Evolutionary conservation across 495 filamentous ascomycete species (phyloP).

Genomic region (Penicillium ucsense): DNA sequence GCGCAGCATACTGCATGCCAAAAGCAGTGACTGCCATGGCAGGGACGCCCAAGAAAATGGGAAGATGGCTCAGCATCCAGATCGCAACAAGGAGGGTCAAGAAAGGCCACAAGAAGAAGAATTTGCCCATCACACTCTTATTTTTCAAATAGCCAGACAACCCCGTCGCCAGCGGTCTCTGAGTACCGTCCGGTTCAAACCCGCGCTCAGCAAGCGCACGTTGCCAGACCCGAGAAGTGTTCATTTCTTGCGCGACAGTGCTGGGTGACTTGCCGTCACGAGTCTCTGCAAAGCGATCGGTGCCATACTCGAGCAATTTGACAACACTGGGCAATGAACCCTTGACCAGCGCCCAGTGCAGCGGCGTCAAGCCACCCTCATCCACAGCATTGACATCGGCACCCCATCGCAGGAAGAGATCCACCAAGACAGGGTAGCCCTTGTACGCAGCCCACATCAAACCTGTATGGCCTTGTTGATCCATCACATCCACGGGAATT

Average conservation of each 20-base stretch:
- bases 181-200: slow-evolving; percentile 68
- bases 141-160: slow-evolving; percentile 53
- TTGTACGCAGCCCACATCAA: slow-evolving; percentile 99
- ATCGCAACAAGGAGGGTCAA: slow-evolving; percentile 59
- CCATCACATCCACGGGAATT: slow-evolving; percentile 82
- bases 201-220: slow-evolving; percentile 76
- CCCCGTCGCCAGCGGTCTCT: slow-evolving; percentile 44
- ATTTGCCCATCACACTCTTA: slow-evolving; percentile 69
- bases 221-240: slow-evolving; percentile 71
- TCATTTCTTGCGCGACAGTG: slow-evolving; percentile 80
- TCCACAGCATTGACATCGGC: slow-evolving; percentile 85
- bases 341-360: slow-evolving; percentile 96
- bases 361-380: slow-evolving; percentile 81
- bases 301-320: slow-evolving; percentile 88
- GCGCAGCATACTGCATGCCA: slow-evolving; percentile 67
- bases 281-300: slow-evolving; percentile 82
- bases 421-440: slow-evolving; percentile 81
- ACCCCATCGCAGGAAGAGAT: slow-evolving; percentile 89
- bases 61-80: slow-evolving; percentile 62
- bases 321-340: slow-evolving; percentile 76
- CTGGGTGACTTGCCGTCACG: slow-evolving; percentile 80
- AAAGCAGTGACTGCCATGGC: slow-evolving; percentile 54
- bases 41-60: slow-evolving; percentile 67
- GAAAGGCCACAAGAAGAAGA: slow-evolving; percentile 88
- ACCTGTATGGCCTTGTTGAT: slow-evolving; percentile 80